Evolutionary conservation across 83 land plant species (phyloP).

Genomic region (Thuja plicata): DNA sequence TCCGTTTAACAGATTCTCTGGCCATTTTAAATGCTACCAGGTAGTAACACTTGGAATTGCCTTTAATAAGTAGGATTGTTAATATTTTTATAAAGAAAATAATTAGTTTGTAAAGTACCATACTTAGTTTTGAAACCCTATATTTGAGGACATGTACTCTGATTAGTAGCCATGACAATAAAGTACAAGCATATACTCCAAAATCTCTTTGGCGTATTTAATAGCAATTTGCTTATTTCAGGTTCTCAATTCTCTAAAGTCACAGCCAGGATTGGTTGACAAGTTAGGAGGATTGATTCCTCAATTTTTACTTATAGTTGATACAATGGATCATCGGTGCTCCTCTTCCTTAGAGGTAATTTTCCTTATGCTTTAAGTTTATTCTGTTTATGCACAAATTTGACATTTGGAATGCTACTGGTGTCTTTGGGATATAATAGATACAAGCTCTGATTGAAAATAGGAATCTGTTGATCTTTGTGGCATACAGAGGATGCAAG

Average conservation of each 20-base stretch:
- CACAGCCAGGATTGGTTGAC: constrained; percentile 56
- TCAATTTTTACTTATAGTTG: constrained; percentile 60
- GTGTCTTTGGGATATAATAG: not conserved
- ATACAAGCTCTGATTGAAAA: not conserved
- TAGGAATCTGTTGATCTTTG: not conserved
- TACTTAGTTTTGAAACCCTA: not conserved
- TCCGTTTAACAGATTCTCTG: not conserved
- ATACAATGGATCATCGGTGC: constrained; percentile 86
- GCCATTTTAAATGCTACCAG: not conserved
- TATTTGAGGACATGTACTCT: not conserved
- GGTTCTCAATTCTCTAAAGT: constrained; percentile 73
- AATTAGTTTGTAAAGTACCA: not conserved
- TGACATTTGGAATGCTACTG: not conserved
- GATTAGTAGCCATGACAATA: not conserved
- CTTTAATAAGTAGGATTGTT: not conserved
- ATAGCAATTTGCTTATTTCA: constrained; percentile 21
- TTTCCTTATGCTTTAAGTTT: not conserved
- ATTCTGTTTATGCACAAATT: not conserved
- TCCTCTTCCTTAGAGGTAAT: constrained; percentile 61
- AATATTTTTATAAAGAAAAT: not conserved
- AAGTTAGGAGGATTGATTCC: constrained; percentile 34
- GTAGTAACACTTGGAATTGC: too few species aligned
- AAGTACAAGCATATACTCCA: not conserved
- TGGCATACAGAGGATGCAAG: not conserved
- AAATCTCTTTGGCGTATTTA: not conserved